These are phyloP conservation scores for Colletotrichum melonis DNA, from an alignment of 2,329 filamentous ascomycete species.

Conservation along the genomic window DNA sequence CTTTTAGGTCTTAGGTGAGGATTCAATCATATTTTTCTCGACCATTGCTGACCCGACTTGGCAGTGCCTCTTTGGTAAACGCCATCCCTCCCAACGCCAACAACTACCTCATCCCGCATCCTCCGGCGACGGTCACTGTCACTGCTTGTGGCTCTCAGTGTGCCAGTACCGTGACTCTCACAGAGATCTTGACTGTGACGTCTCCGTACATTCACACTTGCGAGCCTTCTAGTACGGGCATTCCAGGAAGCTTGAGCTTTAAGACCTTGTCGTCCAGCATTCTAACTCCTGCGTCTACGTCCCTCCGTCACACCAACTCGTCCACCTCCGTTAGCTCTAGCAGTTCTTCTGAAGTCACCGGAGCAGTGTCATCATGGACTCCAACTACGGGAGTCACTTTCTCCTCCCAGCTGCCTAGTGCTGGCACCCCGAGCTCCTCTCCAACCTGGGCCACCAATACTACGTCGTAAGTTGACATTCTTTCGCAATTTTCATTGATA, in stretches of 20 bases:
- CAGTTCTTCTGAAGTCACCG: neutral
- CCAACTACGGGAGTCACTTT: neutral
- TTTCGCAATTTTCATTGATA: neutral
- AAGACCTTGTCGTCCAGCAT: constrained; percentile 12
- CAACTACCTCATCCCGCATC: constrained; percentile 13
- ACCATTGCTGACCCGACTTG: neutral
- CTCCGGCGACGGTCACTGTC: constrained; percentile 28
- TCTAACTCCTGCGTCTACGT: neutral
- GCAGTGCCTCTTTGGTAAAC: constrained; percentile 40
- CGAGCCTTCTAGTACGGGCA: neutral
- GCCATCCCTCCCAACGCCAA: constrained; percentile 38
- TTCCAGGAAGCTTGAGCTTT: neutral
- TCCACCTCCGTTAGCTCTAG: neutral
- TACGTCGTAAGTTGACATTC: constrained; percentile 4
- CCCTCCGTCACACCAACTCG: constrained; percentile 2
- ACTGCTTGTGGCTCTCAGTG: constrained; percentile 28
- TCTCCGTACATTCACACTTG: constrained; percentile 40
- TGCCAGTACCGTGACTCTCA: constrained; percentile 42
- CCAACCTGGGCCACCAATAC: constrained; percentile 1
- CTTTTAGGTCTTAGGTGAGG: constrained; percentile 44
- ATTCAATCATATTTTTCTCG: neutral
- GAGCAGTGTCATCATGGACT: neutral
- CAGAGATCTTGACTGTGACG: constrained; percentile 44
- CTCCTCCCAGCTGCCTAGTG: constrained; percentile 20
- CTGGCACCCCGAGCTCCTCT: constrained; percentile 9